Conservation (phyloP, 1,284 basidiomycete species). For the Ceratobasidium sp. region DNA sequence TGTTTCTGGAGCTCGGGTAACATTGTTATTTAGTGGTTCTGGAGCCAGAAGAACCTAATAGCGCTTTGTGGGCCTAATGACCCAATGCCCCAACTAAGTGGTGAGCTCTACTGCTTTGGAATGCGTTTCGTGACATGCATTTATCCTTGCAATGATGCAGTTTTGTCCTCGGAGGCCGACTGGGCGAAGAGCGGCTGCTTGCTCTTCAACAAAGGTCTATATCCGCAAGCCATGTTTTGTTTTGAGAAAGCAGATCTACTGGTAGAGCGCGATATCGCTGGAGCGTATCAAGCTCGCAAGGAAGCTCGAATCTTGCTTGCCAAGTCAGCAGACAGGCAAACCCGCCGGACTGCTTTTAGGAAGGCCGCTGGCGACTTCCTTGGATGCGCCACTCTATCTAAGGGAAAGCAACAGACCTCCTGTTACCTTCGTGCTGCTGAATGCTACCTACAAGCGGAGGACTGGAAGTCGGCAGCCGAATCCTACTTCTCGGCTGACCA, state of each 20-base stretch:
- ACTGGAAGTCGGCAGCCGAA: constrained; percentile 52
- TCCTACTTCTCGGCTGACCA: constrained; percentile 54
- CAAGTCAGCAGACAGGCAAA: constrained; percentile 45
- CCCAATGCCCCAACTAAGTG: constrained; percentile 58
- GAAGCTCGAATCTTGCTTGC: constrained; percentile 50
- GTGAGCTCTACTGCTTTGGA: neutral
- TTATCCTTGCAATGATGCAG: neutral
- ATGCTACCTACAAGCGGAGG: constrained; percentile 56
- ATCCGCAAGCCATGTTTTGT: constrained; percentile 65
- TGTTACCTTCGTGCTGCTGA: constrained; percentile 55
- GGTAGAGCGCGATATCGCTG: constrained; percentile 56
- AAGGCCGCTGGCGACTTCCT: constrained; percentile 53
- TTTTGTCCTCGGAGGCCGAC: constrained; percentile 57
- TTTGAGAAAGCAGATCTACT: constrained; percentile 60
- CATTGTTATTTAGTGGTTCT: constrained; percentile 47
- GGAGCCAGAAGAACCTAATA: constrained; percentile 55
- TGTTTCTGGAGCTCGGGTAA: neutral
- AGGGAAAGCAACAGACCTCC: constrained; percentile 20
- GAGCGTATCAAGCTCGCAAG: constrained; percentile 57
- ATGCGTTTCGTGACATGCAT: neutral
- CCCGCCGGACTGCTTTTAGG: constrained; percentile 52
- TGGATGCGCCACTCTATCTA: neutral
- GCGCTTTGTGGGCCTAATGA: constrained; percentile 54
- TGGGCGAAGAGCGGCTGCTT: constrained; percentile 61
- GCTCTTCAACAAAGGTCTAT: constrained; percentile 63